Base-by-base conservation (phyloP, 73 alveolate genomes). In the Halteria grandinella region DNA sequence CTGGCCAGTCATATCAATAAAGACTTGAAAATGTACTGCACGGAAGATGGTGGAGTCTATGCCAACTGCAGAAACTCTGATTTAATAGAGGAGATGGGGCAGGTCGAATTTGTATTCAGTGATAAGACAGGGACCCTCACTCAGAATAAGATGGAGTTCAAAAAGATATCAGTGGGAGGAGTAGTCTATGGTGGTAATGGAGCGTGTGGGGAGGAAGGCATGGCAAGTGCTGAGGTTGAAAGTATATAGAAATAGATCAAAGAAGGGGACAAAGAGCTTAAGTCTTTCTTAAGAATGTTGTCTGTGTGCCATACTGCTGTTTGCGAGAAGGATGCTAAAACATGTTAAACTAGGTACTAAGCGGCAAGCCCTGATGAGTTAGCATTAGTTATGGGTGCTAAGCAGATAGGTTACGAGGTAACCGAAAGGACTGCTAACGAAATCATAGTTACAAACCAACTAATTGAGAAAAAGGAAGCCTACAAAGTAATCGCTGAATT, bases 81-180 rank as follows among this genome's bases (percentile, higher is more conserved):
- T 20, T 79, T 98, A 52, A 93, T 97, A 50, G 99, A 98, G 63
- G 99, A 98, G 87, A 79, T 98, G 64, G 99, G 99, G 1, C 96
- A 98, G 78, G 99, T 98, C 23, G 97, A 94, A 54, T 96, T 97
- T 83, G 93, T 98, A 12, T 98, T 98, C 69, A 88, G 98, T 17
- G 99, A 98, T 86, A 98, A 98, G 86, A 98, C 99, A 0, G 99
- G 99, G 14, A 98, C 99, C 24, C 89, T 98, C 40, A 98, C 99
- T 1, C 89, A 93, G 69, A 98, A 98, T 85, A 90, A 86, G 77
- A 98, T 98, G 99, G 98, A 93, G 34, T 97, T 97, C 49, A 94
- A 94, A 58, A 92, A 95, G 63, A 91, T 99, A 76, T 83, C 96
- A 49, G 89, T 90, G 37, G 75, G 81, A 17, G 96, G 96, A 25